These are phyloP conservation scores for Exophiala phaeomuriformis DNA, from an alignment of 2,329 filamentous ascomycete genomes.

Conservation along the genomic window DNA sequence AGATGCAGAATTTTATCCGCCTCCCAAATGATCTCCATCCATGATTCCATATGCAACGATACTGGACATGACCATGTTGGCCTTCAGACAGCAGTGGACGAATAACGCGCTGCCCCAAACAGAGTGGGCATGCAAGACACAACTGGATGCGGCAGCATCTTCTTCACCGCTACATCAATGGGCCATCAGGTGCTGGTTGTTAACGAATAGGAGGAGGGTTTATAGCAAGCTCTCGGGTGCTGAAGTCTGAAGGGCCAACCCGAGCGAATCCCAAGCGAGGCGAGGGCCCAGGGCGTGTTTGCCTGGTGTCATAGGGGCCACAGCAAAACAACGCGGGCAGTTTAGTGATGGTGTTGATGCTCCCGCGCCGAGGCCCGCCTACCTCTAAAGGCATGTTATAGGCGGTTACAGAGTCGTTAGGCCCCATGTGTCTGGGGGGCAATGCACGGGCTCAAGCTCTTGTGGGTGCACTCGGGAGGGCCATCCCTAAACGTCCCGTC, in stretches of 20 bases:
- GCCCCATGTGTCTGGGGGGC: neutral
- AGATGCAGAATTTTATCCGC: conserved; percentile 7
- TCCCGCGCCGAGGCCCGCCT: neutral
- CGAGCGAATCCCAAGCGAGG: neutral
- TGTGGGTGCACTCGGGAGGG: no score
- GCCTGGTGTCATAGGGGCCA: neutral
- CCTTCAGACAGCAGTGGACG: conserved; percentile 6
- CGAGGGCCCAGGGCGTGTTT: neutral
- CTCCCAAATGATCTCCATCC: conserved; percentile 9
- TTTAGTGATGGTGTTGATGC: neutral
- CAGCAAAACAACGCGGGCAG: neutral
- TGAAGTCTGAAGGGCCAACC: neutral
- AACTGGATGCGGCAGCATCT: conserved; percentile 9
- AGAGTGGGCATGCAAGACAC: conserved; percentile 7
- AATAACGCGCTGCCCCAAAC: conserved; percentile 10
- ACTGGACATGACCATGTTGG: conserved; percentile 12
- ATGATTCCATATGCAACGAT: conserved; percentile 8
- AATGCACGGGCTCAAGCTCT: no score
- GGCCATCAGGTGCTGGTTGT: neutral
- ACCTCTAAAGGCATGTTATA: neutral
- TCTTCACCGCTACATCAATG: conserved; percentile 19
- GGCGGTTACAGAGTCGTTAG: neutral
- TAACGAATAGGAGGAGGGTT: conserved; percentile 9
- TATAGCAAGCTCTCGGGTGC: conserved; percentile 7
- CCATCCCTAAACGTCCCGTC: no score